Evolutionary conservation across 495 filamentous ascomycete genomes (phyloP), one percentile per base, ranked within the genome.

Genomic region (Margaritispora aquatica): DNA sequence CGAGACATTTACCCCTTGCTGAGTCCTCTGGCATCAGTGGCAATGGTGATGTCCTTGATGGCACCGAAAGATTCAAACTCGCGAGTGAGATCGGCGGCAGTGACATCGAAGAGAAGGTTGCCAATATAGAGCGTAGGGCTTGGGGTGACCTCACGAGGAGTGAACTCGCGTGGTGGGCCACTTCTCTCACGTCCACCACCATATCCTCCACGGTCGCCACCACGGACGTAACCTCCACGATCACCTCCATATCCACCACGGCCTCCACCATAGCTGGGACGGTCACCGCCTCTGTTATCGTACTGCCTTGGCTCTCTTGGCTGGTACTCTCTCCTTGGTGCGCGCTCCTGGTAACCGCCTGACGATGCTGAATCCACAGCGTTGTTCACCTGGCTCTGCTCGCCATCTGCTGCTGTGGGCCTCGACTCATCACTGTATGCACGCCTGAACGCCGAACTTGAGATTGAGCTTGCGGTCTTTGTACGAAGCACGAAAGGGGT

Each of bases 1-100:
- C n/a, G n/a, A n/a, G n/a, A n/a, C n/a, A n/a, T n/a, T 68, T 77
- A 95, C 89, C 94, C 94, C 82, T 88, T 93, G 78, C 90, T 96
- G 62, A 92, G 69, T 27, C 91, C 90, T 51, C 87, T 80, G 22
- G 70, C 69, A 72, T 96, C 91, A 51, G 78, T 79, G 23, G 85
- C 80, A 59, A 97, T 73, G 51, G 71, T 76, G 13, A 75, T 60
- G 1, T 71, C 67, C 21, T 70, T 41, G 50, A 97, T 75, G 22
- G 75, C 68, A 20, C 90, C 92, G 65, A 79, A 92, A 54, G 83
- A 78, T 57, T 75, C 71, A 59, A 92, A 88, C 15, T 87, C 80
- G 53, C 80, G 77, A 62, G 77, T 72, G 38, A 96, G 68, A 71
- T 94, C 87, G 20, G 84, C 77, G 2, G 84, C 84, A 17, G 84